Evolutionary conservation across 768 basidiomycete species (phyloP).

Genomic region (Russula brevipes): DNA sequence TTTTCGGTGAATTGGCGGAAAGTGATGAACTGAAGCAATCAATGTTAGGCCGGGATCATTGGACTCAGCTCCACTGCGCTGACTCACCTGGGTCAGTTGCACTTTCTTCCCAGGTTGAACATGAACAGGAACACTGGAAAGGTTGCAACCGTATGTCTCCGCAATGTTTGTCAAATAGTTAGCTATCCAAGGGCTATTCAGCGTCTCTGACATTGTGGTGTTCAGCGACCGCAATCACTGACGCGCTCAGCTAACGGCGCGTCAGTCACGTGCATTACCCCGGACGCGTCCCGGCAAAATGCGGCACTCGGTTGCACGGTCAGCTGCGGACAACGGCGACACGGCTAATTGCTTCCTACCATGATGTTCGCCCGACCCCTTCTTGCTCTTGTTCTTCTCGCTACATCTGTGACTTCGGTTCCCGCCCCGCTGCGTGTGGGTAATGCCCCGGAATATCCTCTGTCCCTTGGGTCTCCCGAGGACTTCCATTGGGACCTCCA

Average conservation of each 20-base stretch:
- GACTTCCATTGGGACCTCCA: slow-evolving; percentile 59
- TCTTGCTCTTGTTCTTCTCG: slow-evolving; percentile 10
- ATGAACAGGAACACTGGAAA: slow-evolving; percentile 34
- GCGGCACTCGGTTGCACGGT: neutral
- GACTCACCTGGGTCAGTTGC: slow-evolving; percentile 52
- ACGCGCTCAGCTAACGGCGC: too few species aligned
- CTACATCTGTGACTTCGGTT: neutral
- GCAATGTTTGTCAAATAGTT: slow-evolving; percentile 47
- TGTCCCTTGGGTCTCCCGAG: neutral
- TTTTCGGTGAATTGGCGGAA: slow-evolving; percentile 37
- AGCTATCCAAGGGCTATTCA: slow-evolving; percentile 51
- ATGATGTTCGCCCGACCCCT: slow-evolving; percentile 11
- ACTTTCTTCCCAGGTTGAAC: slow-evolving; percentile 43
- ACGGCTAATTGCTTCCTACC: neutral
- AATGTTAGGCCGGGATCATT: neutral
- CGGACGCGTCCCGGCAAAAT: neutral
- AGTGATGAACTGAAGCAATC: slow-evolving; percentile 48
- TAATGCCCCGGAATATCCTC: slow-evolving; percentile 13
- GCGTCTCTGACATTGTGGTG: slow-evolving; percentile 35
- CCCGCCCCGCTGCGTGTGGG: slow-evolving; percentile 13
- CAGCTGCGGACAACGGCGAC: too few species aligned
- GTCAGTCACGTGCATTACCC: too few species aligned
- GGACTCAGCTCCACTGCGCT: neutral
- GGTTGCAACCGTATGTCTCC: slow-evolving; percentile 46
- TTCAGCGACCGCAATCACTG: neutral